These are phyloP conservation scores for Exsudoporus frostii DNA, from an alignment of 768 basidiomycete genomes.

Conservation along the genomic window DNA sequence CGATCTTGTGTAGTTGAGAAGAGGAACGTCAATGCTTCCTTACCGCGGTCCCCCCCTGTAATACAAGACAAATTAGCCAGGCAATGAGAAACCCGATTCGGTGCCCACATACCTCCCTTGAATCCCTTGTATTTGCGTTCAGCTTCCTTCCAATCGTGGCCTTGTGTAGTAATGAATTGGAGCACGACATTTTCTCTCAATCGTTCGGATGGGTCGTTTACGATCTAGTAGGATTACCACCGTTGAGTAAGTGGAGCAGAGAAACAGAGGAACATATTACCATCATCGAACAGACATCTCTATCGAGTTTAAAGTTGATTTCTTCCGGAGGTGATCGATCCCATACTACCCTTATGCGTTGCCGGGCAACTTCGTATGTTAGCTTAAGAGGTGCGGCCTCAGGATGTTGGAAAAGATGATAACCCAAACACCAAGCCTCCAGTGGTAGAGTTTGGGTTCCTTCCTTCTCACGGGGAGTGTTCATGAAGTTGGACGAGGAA, in stretches of 20 bases:
- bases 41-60: conserved; percentile 16
- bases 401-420: conserved; percentile 14
- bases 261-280: conserved; percentile 8
- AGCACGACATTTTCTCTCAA: conserved; percentile 22
- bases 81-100: not conserved
- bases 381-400: conserved; percentile 12
- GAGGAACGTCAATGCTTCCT: conserved; percentile 13
- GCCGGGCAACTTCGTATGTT: conserved; percentile 5
- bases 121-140: conserved; percentile 21
- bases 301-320: conserved; percentile 17
- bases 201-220: conserved; percentile 8
- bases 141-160: conserved; percentile 1
- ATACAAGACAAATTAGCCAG: not conserved
- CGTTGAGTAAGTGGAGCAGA: not conserved
- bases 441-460: conserved; percentile 15
- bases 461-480: conserved; percentile 15
- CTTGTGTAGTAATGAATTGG: conserved; percentile 11
- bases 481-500: conserved; percentile 27
- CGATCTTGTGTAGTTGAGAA: conserved; percentile 20
- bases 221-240: conserved; percentile 17
- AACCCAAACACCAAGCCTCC: conserved; percentile 29
- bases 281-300: conserved; percentile 9
- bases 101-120: conserved; percentile 22
- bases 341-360: conserved; percentile 9
- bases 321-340: conserved; percentile 10